These are phyloP conservation scores for Colletotrichum coccodes DNA, from an alignment of 2,329 filamentous ascomycete species.

Conservation along the genomic window DNA sequence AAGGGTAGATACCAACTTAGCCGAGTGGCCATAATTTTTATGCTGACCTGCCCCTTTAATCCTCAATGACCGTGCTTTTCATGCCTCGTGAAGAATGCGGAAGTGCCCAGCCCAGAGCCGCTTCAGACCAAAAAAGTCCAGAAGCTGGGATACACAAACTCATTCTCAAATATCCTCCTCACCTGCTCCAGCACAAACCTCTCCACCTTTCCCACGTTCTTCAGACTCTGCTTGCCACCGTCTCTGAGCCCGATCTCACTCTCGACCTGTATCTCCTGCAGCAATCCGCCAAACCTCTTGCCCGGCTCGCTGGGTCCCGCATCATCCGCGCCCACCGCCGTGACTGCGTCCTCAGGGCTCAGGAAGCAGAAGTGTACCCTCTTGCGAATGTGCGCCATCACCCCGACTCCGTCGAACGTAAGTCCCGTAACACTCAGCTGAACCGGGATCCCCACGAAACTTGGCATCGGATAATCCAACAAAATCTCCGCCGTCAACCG, in stretches of 20 bases:
- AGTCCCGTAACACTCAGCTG: slow-evolving; percentile 95
- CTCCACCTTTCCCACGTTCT: slow-evolving; percentile 99
- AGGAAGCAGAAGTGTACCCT: slow-evolving; percentile 94
- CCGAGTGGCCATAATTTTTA: neutral
- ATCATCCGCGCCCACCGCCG: slow-evolving; percentile 68
- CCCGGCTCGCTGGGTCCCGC: slow-evolving; percentile 37
- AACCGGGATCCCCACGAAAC: slow-evolving; percentile 94
- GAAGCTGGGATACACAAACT: slow-evolving; percentile 98
- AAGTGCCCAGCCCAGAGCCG: neutral
- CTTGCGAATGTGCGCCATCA: slow-evolving; percentile 90
- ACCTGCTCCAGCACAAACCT: slow-evolving; percentile 97
- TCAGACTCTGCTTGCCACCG: slow-evolving; percentile 91
- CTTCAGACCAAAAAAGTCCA: slow-evolving; percentile 87
- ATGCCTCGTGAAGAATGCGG: neutral
- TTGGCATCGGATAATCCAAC: slow-evolving; percentile 97
- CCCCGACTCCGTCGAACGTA: slow-evolving; percentile 93
- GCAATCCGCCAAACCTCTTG: slow-evolving; percentile 72
- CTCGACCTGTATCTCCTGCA: slow-evolving; percentile 95
- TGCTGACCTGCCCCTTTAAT: neutral
- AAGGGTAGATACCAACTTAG: slow-evolving; percentile 18
- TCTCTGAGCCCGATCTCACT: slow-evolving; percentile 97
- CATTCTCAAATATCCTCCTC: slow-evolving; percentile 95
- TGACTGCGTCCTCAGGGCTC: slow-evolving; percentile 88
- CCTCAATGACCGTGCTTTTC: neutral
- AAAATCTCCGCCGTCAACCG: slow-evolving; percentile 94